phyloP scores from a whole-genome alignment of 2,329 filamentous ascomycete genomes.

The Ophiostoma angusticollis region DNA sequence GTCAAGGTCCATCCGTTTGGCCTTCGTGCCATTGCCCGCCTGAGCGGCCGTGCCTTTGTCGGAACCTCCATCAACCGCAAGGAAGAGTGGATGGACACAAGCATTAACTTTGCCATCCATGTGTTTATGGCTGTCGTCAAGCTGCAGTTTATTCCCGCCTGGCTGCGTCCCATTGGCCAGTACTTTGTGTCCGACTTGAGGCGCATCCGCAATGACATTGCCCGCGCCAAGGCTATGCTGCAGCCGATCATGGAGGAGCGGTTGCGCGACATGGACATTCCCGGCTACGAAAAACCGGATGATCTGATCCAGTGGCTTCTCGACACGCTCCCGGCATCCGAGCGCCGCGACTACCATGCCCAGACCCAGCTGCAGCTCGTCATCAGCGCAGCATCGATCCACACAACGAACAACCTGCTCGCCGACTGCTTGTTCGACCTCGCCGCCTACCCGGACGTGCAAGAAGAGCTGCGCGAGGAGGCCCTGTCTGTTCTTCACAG shows the following conservation, averaged over 20 bases:
- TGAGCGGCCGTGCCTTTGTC: constrained; percentile 42
- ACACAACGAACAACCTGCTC: constrained; percentile 31
- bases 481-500: constrained; percentile 28
- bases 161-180: constrained; percentile 34
- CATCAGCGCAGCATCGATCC: constrained; percentile 31
- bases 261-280: constrained; percentile 26
- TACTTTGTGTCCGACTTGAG: constrained; percentile 33
- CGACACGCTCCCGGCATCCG: constrained; percentile 26
- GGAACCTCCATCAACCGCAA: constrained; percentile 36
- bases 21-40: constrained; percentile 36
- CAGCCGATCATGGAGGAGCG: constrained; percentile 34
- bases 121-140: constrained; percentile 35
- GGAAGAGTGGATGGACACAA: constrained; percentile 40
- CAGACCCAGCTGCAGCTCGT: constrained; percentile 33
- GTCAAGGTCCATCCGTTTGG: constrained; percentile 40
- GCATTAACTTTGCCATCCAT: constrained; percentile 36
- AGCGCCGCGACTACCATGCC: constrained; percentile 25
- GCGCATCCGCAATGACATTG: constrained; percentile 31
- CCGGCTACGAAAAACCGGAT: constrained; percentile 25
- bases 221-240: constrained; percentile 29
- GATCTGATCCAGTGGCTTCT: constrained; percentile 34
- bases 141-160: constrained; percentile 38
- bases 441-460: constrained; percentile 32
- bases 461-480: constrained; percentile 36
- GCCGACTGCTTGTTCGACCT: constrained; percentile 39